Conservation (phyloP, 306 rosid species). For the Prunus fruticosa region DNA sequence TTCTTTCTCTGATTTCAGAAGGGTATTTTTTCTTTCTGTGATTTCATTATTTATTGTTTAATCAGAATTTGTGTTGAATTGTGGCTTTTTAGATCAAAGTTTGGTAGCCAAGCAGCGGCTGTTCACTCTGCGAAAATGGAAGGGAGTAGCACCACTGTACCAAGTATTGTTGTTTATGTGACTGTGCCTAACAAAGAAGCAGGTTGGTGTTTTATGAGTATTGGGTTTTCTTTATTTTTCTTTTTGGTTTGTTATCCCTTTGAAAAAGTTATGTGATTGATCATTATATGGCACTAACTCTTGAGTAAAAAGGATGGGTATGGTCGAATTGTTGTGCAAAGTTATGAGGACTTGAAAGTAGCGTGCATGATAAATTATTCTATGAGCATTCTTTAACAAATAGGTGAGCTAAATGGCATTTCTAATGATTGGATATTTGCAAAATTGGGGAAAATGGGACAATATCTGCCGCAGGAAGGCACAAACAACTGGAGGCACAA, state of each 20-base stretch:
- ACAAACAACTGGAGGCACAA: neutral
- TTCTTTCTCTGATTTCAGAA: neutral
- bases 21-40: neutral
- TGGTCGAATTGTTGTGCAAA: neutral
- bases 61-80: neutral
- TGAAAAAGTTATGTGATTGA: neutral
- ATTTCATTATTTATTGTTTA: neutral
- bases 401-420: neutral
- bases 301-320: neutral
- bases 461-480: neutral
- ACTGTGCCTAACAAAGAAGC: slow-evolving; percentile 91
- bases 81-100: slow-evolving; percentile 48
- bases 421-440: neutral
- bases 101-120: slow-evolving; percentile 36
- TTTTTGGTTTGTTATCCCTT: neutral
- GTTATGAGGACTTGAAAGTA: neutral
- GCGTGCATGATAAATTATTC: neutral
- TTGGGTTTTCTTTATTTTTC: neutral
- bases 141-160: slow-evolving; percentile 57
- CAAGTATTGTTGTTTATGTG: slow-evolving; percentile 90
- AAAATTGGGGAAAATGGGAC: neutral
- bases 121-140: slow-evolving; percentile 53
- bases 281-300: neutral
- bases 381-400: neutral
- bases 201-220: slow-evolving; percentile 36